Evolutionary conservation across 1,139 yeast genomes (phyloP).

Genomic region (Scheffersomyces titani): DNA sequence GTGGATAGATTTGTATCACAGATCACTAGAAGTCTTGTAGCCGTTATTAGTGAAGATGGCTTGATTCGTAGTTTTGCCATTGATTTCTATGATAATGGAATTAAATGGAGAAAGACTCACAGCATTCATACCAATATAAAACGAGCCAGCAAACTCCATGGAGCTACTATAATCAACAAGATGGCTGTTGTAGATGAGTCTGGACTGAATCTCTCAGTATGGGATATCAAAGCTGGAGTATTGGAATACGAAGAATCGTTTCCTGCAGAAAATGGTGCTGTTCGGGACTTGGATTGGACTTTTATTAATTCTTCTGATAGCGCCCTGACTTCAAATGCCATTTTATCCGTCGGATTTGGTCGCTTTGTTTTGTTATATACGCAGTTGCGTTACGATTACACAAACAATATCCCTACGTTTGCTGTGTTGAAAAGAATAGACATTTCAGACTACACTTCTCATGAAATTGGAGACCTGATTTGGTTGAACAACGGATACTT

Average conservation of each 20-base stretch:
- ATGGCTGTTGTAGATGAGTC: slow-evolving; percentile 66
- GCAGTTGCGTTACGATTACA: slow-evolving; percentile 85
- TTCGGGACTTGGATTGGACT: slow-evolving; percentile 81
- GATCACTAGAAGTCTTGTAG: slow-evolving; percentile 53
- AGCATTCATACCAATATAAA: slow-evolving; percentile 56
- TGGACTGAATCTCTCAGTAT: slow-evolving; percentile 58
- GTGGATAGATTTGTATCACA: slow-evolving; percentile 55
- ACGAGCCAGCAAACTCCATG: slow-evolving; percentile 58
- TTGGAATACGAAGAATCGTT: slow-evolving; percentile 61
- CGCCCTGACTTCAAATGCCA: slow-evolving; percentile 55
- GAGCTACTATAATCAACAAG: slow-evolving; percentile 66
- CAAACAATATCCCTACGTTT: slow-evolving; percentile 77
- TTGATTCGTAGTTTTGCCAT: slow-evolving; percentile 43
- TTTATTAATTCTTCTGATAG: slow-evolving; percentile 46
- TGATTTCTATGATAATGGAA: slow-evolving; percentile 8
- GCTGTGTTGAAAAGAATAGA: slow-evolving; percentile 74
- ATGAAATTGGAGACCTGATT: slow-evolving; percentile 81
- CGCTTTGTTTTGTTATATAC: slow-evolving; percentile 67
- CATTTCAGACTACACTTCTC: slow-evolving; percentile 70
- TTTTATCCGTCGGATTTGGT: slow-evolving; percentile 77
- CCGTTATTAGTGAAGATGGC: slow-evolving; percentile 61
- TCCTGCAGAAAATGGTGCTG: slow-evolving; percentile 38
- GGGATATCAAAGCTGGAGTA: slow-evolving; percentile 73
- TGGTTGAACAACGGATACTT: slow-evolving; percentile 82
- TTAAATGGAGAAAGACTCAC: slow-evolving; percentile 52